Evolutionary conservation across 164 flowering plant genomes (phyloP), one percentile per base, ranked within the genome.

Genomic region (Liquidambar formosana): DNA sequence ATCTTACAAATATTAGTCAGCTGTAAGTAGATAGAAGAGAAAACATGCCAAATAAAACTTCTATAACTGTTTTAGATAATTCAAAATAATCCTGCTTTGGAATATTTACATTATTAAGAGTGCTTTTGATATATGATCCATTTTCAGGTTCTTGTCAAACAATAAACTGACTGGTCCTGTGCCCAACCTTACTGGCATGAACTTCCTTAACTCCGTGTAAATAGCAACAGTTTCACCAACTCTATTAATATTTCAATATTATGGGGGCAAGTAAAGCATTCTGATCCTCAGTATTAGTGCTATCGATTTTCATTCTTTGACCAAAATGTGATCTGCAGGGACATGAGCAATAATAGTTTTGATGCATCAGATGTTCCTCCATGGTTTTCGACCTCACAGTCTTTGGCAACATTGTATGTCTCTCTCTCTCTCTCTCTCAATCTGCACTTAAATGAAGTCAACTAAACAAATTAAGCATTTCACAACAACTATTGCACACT

Each of bases 281-380:
- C 15, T 16, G 45, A 59, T 59, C 63, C 9, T 21, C 23, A 19
- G 16, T 23, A 8, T 21, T n/a, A 60, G 0, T 19, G n/a, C 44
- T 68, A 27, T 5, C 21, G 26, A 67, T 12, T 23, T 27, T 10
- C 47, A 18, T 23, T 33, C 19, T 27, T 27, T 49, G n/a, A 21
- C n/a, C 33, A 13, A 27, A 43, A 10, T 54, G 26, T 65, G 21
- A 27, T 59, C 58, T 77, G 73, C 83, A 88, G 92, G 84, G 88
- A 88, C 62, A 63, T 86, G 81, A 86, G 88, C 82, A 85, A 88
- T 33, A 88, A 85, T 23, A 80, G 73, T 60, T 90, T 85, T 61
- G 75, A 73, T 28, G 57, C 63, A 10, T 76, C 92, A n/a, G 73
- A 66, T 19, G 38, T 80, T 68, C 92, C 92, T 38, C 46, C 69